Evolutionary conservation across 1,284 basidiomycete species (phyloP).

Genomic region (Fomitiporia mediterranea): DNA sequence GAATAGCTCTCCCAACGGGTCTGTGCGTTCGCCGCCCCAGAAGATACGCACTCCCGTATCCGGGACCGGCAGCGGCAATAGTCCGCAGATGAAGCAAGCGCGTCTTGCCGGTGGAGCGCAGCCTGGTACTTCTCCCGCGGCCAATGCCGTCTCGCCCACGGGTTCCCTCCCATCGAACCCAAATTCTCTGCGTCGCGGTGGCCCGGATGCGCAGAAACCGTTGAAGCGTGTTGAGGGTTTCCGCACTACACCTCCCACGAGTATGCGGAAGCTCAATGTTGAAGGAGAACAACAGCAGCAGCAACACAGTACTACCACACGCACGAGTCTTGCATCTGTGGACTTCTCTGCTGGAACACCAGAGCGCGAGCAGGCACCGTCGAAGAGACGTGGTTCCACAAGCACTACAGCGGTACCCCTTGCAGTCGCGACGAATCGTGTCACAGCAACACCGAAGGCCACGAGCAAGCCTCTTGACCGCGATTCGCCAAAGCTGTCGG

Average conservation of each 20-base stretch:
- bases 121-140: slow-evolving; percentile 30
- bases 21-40: slow-evolving; percentile 9
- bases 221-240: slow-evolving; percentile 20
- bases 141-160: slow-evolving; percentile 23
- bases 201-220: slow-evolving; percentile 11
- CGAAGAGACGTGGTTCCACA: slow-evolving; percentile 13
- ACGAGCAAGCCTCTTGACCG: background rate
- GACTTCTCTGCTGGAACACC: background rate
- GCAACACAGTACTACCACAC: background rate
- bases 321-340: background rate
- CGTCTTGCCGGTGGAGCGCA: slow-evolving; percentile 36
- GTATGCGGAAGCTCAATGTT: slow-evolving; percentile 10
- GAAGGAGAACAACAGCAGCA: slow-evolving; percentile 9
- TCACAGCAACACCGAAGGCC: slow-evolving; percentile 2
- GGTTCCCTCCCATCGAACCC: background rate
- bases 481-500: background rate
- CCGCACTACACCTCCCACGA: slow-evolving; percentile 18
- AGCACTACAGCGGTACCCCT: slow-evolving; percentile 5
- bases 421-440: slow-evolving; percentile 16
- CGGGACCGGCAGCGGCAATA: slow-evolving; percentile 1
- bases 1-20: slow-evolving; percentile 10
- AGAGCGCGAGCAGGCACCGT: background rate
- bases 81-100: slow-evolving; percentile 13
- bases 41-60: slow-evolving; percentile 1
- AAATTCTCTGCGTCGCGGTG: slow-evolving; percentile 10